Conservation (phyloP, 495 filamentous ascomycete species). For the Haplographium delicatum region DNA sequence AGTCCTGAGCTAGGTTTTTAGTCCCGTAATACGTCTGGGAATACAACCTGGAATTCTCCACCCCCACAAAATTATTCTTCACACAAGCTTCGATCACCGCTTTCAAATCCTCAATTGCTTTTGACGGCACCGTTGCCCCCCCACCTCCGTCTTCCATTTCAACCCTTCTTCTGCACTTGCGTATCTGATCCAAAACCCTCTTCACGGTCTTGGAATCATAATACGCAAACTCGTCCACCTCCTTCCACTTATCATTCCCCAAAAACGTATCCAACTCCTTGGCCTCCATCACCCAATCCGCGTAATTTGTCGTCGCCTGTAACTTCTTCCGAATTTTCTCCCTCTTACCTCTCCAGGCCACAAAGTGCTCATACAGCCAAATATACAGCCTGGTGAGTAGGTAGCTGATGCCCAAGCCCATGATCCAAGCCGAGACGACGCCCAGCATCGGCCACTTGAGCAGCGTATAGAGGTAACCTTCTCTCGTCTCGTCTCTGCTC, state of each 20-base stretch:
- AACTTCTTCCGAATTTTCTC: slow-evolving; percentile 64
- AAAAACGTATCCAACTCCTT: slow-evolving; percentile 75
- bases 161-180: slow-evolving; percentile 47
- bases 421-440: slow-evolving; percentile 73
- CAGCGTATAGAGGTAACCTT: slow-evolving; percentile 82
- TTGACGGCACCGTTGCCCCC: slow-evolving; percentile 19
- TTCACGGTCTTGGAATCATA: slow-evolving; percentile 82
- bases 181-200: slow-evolving; percentile 70
- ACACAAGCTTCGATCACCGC: slow-evolving; percentile 80
- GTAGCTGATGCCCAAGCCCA: slow-evolving; percentile 63
- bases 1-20: slow-evolving; percentile 84
- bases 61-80: slow-evolving; percentile 93
- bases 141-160: slow-evolving; percentile 41
- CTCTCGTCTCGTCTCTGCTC: slow-evolving; percentile 85
- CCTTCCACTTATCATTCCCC: slow-evolving; percentile 82
- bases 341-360: slow-evolving; percentile 69
- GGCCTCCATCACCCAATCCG: slow-evolving; percentile 75
- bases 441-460: slow-evolving; percentile 89
- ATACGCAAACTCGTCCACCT: slow-evolving; percentile 85
- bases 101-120: slow-evolving; percentile 65
- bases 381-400: slow-evolving; percentile 82
- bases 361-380: slow-evolving; percentile 73
- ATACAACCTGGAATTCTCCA: slow-evolving; percentile 92
- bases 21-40: slow-evolving; percentile 96
- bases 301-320: slow-evolving; percentile 64